Conservation (phyloP, 768 basidiomycete genomes). For the Phanerodontia chrysosporium region DNA sequence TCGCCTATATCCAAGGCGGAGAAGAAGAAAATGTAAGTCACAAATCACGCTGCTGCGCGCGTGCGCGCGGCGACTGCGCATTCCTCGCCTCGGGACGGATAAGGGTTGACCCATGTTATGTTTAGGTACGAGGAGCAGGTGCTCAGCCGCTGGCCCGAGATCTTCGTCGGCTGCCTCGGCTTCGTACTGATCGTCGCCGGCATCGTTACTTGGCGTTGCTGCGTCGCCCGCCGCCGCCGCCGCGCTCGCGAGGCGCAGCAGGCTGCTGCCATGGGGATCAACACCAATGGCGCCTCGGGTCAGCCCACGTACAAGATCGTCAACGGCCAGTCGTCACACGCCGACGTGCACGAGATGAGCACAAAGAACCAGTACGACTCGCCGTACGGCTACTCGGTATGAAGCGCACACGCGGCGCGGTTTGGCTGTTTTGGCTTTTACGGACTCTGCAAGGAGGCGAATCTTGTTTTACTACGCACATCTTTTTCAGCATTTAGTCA, state of each 20-base stretch:
- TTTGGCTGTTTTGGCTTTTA: not conserved
- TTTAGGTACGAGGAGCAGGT: slow-evolving; percentile 26
- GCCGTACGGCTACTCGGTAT: not conserved
- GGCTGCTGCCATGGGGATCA: slow-evolving; percentile 14
- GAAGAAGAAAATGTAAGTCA: slow-evolving; percentile 24
- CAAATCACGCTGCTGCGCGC: not conserved
- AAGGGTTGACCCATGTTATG: not conserved
- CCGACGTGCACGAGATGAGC: slow-evolving; percentile 12
- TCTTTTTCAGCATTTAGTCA: not conserved
- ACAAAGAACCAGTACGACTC: slow-evolving; percentile 3
- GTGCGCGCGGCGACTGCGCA: not conserved
- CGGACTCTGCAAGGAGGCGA: not conserved
- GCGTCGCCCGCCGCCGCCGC: slow-evolving; percentile 19
- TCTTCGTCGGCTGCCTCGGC: slow-evolving; percentile 28
- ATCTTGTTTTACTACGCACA: not conserved
- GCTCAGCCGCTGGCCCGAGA: slow-evolving; percentile 27
- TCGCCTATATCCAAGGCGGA: slow-evolving; percentile 47
- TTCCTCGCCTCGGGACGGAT: not conserved
- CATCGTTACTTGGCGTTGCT: slow-evolving; percentile 28
- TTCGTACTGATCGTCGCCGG: slow-evolving; percentile 24
- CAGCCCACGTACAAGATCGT: slow-evolving; percentile 5
- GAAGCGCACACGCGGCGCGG: not conserved
- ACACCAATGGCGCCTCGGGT: not conserved
- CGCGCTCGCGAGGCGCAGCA: slow-evolving; percentile 2
- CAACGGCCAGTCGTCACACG: slow-evolving; percentile 1